These are phyloP conservation scores for Cochlearia excelsa DNA, from an alignment of 345 rosid species.

Conservation along the genomic window DNA sequence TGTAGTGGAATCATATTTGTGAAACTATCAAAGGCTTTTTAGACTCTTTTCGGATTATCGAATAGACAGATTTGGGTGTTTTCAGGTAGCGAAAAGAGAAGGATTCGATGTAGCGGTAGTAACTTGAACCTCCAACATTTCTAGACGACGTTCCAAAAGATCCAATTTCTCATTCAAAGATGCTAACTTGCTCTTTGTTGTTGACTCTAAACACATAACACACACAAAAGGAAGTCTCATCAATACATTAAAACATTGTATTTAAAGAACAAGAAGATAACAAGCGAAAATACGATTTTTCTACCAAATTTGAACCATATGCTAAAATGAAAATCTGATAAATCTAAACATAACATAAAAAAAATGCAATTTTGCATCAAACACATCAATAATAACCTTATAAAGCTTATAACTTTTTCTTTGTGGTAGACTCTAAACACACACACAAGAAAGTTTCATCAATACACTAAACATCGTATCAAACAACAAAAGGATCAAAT, in stretches of 20 bases:
- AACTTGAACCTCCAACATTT: conserved; percentile 89
- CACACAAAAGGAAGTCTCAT: neutral
- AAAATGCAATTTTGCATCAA: too few relatives aligned
- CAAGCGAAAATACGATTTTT: too few relatives aligned
- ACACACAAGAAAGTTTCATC: conserved; percentile 1
- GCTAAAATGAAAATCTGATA: too few relatives aligned
- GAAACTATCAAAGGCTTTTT: too few relatives aligned
- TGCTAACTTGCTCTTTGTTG: conserved; percentile 84
- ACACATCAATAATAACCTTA: too few relatives aligned
- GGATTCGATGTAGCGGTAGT: conserved; percentile 84
- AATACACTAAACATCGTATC: neutral
- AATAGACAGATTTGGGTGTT: neutral
- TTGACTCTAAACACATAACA: conserved; percentile 52
- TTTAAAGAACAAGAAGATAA: too few relatives aligned
- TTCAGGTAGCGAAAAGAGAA: conserved; percentile 67
- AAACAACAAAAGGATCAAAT: neutral
- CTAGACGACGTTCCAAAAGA: conserved; percentile 79
- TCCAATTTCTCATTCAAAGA: conserved; percentile 83
- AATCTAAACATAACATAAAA: too few relatives aligned
- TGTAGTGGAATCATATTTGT: too few relatives aligned
- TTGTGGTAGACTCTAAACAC: neutral
- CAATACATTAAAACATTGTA: too few relatives aligned
- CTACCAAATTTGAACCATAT: too few relatives aligned
- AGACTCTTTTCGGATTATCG: too few relatives aligned
- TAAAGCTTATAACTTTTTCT: too few relatives aligned